Evolutionary conservation across 169 alveolate genomes (phyloP).

Genomic region (Toxoplasma gondii): DNA sequence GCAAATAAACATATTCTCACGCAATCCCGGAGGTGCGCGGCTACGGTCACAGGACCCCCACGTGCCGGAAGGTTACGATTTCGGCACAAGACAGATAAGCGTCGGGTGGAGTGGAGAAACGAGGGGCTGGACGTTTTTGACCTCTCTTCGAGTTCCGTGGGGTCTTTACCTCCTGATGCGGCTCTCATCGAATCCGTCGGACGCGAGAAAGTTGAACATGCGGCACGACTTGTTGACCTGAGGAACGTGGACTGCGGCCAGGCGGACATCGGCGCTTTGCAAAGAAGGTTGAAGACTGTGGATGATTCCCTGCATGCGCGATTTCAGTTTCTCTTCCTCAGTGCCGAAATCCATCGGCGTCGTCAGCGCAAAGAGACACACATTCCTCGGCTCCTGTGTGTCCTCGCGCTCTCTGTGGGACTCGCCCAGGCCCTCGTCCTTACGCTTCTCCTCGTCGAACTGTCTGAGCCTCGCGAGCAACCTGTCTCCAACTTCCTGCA

Average conservation of each 20-base stretch:
- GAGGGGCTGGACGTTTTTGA: no score
- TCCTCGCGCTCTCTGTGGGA: neutral
- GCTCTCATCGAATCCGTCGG: neutral
- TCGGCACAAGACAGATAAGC: no score
- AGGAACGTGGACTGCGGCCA: constrained; percentile 9
- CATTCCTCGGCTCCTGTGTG: constrained; percentile 17
- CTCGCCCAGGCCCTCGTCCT: neutral
- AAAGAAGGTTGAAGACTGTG: neutral
- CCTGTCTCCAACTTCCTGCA: neutral
- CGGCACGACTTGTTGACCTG: neutral
- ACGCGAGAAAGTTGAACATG: neutral
- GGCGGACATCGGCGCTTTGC: constrained; percentile 17
- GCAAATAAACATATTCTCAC: no score
- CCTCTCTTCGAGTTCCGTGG: no score
- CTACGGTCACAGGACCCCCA: no score
- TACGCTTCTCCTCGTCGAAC: neutral
- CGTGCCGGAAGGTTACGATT: no score
- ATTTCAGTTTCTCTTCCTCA: neutral
- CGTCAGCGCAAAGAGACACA: neutral
- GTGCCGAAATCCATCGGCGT: neutral
- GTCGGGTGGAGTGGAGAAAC: no score
- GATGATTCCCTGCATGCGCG: neutral
- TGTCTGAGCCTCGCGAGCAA: neutral
- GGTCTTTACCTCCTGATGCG: neutral
- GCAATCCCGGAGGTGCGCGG: no score